Evolutionary conservation across 2,329 filamentous ascomycete genomes (phyloP).

Genomic region (Aschersonia sp.): DNA sequence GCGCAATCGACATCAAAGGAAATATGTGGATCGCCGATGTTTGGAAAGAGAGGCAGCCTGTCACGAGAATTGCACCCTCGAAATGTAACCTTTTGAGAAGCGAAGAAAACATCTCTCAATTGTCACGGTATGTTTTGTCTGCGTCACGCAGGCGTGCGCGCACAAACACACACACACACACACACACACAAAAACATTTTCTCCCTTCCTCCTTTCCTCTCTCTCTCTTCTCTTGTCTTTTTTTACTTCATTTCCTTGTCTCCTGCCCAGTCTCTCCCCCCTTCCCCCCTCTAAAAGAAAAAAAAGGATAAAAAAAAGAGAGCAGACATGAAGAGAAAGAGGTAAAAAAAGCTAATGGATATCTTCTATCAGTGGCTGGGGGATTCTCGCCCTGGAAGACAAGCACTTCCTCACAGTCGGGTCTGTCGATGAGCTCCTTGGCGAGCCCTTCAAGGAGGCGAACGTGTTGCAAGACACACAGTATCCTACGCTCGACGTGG

Average conservation of each 20-base stretch:
- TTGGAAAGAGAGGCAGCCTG: conserved; percentile 24
- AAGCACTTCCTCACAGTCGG: conserved; percentile 25
- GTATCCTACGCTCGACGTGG: conserved; percentile 12
- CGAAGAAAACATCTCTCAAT: conserved; percentile 13
- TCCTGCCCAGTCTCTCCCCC: too few species aligned
- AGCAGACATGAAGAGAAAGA: background rate
- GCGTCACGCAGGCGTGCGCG: background rate
- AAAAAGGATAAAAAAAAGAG: background rate
- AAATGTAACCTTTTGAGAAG: conserved; percentile 5
- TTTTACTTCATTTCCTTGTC: too few species aligned
- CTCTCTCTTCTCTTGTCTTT: too few species aligned
- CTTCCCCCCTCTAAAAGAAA: background rate
- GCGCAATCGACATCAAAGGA: conserved; percentile 36
- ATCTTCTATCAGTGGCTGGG: conserved; percentile 26
- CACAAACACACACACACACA: too few species aligned
- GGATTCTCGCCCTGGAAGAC: conserved; percentile 29
- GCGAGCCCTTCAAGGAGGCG: conserved; percentile 10
- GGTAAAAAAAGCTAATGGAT: background rate
- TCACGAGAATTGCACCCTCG: too few species aligned
- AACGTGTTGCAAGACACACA: conserved; percentile 6
- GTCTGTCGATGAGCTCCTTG: conserved; percentile 18
- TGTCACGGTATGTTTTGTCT: conserved; percentile 12
- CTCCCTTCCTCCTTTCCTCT: too few species aligned
- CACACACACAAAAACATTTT: too few species aligned
- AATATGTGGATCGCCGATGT: conserved; percentile 35